phyloP scores from a whole-genome alignment of 257 asterid species.

The Solanum lycopersicoides region DNA sequence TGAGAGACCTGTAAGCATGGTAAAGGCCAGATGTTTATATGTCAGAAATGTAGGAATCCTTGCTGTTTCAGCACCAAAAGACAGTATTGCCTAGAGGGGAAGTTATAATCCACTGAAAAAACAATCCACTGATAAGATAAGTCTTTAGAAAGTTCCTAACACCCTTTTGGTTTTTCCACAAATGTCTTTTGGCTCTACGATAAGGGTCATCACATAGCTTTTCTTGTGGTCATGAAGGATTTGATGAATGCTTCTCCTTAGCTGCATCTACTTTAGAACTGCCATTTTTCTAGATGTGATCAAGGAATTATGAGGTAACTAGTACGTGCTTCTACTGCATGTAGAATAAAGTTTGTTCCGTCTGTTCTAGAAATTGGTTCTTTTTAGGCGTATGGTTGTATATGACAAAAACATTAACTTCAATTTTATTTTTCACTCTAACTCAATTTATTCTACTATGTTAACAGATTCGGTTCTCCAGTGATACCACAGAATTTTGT shows the following conservation, averaged over 20 bases:
- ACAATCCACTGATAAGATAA: not conserved
- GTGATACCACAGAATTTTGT: conserved; percentile 66
- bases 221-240: not conserved
- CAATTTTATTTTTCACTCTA: not conserved
- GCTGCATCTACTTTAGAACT: not conserved
- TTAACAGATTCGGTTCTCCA: conserved; percentile 77
- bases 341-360: not conserved
- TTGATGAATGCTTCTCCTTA: not conserved
- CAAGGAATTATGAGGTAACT: not conserved
- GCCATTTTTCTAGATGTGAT: not conserved
- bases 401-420: not conserved
- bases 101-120: not conserved
- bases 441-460: not conserved
- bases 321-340: not conserved
- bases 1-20: not conserved
- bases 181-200: not conserved
- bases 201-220: not conserved
- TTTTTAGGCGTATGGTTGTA: not conserved
- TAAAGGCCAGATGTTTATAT: not conserved
- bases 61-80: not conserved
- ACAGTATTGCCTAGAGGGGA: not conserved
- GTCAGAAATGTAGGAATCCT: not conserved
- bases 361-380: not conserved
- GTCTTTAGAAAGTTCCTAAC: not conserved
- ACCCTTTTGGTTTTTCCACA: not conserved